Conservation (phyloP, 768 basidiomycete species). For the Termitomyces titanicus region DNA sequence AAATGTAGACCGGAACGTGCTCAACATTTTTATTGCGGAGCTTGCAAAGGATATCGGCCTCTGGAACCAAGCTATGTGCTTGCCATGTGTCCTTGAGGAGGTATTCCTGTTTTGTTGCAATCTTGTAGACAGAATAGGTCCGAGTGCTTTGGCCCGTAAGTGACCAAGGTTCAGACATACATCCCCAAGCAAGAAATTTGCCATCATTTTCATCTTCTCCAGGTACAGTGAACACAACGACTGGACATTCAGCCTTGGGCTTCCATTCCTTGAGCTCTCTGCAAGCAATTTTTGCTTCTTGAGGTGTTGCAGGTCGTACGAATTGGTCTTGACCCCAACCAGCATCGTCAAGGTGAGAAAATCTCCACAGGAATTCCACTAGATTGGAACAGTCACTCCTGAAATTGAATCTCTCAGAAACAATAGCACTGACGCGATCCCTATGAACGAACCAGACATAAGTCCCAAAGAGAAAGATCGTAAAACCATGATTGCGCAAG, state of each 20-base stretch:
- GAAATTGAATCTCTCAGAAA: no score
- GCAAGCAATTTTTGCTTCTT: no score
- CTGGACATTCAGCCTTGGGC: not conserved
- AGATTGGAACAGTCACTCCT: no score
- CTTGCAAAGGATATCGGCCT: constrained; percentile 16
- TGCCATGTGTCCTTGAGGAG: constrained; percentile 29
- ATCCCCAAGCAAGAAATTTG: no score
- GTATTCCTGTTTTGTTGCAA: constrained; percentile 3
- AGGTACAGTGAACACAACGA: no score
- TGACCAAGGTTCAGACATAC: constrained; percentile 7
- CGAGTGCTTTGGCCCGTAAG: constrained; percentile 16
- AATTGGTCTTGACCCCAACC: constrained; percentile 28
- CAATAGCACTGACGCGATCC: no score
- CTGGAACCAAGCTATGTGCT: constrained; percentile 3
- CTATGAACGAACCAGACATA: constrained; percentile 26
- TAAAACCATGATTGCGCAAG: constrained; percentile 27
- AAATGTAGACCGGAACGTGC: no score
- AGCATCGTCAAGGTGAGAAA: no score
- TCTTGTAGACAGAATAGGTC: constrained; percentile 13
- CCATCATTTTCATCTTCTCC: no score
- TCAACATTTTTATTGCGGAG: constrained; percentile 11
- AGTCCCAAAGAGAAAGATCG: no score
- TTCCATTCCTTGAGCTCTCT: constrained; percentile 1
- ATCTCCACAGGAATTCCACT: no score
- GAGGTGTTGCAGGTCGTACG: constrained; percentile 15